These are phyloP conservation scores for Penicillium daleae DNA, from an alignment of 495 filamentous ascomycete species.

Conservation along the genomic window DNA sequence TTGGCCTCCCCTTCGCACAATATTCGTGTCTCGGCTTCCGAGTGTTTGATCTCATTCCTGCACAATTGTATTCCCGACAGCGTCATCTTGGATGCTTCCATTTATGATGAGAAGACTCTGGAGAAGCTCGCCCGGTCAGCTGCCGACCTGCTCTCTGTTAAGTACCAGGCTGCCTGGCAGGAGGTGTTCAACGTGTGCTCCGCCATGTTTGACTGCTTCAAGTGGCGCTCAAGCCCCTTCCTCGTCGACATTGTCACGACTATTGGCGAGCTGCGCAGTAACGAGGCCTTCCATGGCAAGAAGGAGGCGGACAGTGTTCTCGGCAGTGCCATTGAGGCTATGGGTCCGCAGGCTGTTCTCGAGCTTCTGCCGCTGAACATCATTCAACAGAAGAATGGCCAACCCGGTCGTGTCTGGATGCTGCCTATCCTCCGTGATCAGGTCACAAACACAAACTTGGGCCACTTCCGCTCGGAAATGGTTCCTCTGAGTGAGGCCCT, in stretches of 20 bases:
- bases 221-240: conserved; percentile 80
- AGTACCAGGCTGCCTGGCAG: conserved; percentile 92
- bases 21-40: conserved; percentile 89
- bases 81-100: conserved; percentile 82
- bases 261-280: conserved; percentile 84
- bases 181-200: conserved; percentile 90
- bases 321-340: conserved; percentile 79
- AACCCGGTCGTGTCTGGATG: conserved; percentile 91
- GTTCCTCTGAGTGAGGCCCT: conserved; percentile 87
- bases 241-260: conserved; percentile 71
- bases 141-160: conserved; percentile 76
- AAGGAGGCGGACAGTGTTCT: conserved; percentile 92
- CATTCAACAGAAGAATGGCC: conserved; percentile 68
- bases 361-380: conserved; percentile 85
- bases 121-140: conserved; percentile 71
- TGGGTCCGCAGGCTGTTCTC: conserved; percentile 84
- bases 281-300: conserved; percentile 89
- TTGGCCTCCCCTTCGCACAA: conserved; percentile 86
- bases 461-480: conserved; percentile 82
- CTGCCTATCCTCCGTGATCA: conserved; percentile 85
- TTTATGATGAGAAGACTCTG: conserved; percentile 84
- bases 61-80: conserved; percentile 81
- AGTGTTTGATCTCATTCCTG: conserved; percentile 90
- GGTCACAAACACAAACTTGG: conserved; percentile 80
- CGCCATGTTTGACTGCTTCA: conserved; percentile 84